Conservation (phyloP, 495 filamentous ascomycete genomes). For the Penicillium coprophilum region DNA sequence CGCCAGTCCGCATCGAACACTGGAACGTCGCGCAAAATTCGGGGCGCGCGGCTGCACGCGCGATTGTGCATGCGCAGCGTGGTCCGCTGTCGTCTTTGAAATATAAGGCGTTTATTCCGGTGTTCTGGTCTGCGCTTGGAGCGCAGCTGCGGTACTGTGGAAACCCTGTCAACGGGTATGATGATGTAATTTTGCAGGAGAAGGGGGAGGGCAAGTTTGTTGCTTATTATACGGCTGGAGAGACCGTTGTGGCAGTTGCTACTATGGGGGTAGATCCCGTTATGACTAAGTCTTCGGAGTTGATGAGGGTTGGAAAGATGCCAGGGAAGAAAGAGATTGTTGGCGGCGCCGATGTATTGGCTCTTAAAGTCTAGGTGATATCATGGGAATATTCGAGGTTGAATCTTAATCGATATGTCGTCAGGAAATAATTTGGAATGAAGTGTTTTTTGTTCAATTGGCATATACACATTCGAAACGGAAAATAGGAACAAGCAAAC, state of each 20-base stretch:
- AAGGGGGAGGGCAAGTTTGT: conserved; percentile 80
- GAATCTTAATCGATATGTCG: background rate
- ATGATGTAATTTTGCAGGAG: conserved; percentile 74
- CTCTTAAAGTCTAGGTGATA: conserved; percentile 35
- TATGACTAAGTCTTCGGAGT: conserved; percentile 77
- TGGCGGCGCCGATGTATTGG: conserved; percentile 71
- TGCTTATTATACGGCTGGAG: conserved; percentile 84
- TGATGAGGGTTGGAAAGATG: conserved; percentile 85
- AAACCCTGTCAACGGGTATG: conserved; percentile 75
- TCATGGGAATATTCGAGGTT: conserved; percentile 32
- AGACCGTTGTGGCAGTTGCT: conserved; percentile 87
- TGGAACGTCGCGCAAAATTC: conserved; percentile 98
- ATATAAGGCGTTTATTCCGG: conserved; percentile 77
- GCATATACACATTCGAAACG: conserved; percentile 28
- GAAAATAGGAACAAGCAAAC: conserved; percentile 15
- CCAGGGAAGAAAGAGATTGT: conserved; percentile 73
- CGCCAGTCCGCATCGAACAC: conserved; percentile 79
- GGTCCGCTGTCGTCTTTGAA: conserved; percentile 37
- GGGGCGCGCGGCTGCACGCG: conserved; percentile 71
- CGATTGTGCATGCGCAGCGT: conserved; percentile 59
- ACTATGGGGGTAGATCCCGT: conserved; percentile 88
- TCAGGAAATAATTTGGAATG: conserved; percentile 8
- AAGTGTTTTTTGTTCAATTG: conserved; percentile 11
- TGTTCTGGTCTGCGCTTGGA: conserved; percentile 95
- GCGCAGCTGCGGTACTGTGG: conserved; percentile 90